Base-by-base conservation (phyloP, 2,329 filamentous ascomycete species). In the Aureobasidium sp. region DNA sequence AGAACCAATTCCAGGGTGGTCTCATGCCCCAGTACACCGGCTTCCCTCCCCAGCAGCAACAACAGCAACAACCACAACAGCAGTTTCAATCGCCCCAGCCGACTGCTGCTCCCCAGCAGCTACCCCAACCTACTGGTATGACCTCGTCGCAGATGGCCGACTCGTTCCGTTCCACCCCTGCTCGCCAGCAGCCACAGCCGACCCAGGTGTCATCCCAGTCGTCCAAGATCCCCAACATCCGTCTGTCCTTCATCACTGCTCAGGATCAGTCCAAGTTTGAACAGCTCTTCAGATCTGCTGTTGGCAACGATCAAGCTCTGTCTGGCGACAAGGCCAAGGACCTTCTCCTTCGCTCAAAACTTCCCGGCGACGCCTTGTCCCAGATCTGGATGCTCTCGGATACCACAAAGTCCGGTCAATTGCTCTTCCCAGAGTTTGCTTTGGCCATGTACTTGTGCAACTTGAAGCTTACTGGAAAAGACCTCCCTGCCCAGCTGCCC, bases 361-460 rank as follows among this genome's bases (percentile, higher is more conserved):
- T 99, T 47, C 84, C 93, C 63, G 92, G 94, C 20, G 87, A 91
- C 72, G 88, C 90, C 63, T 79, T 99, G 67, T 94, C 91, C 25
- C 90, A 95, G 68, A 96, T 99, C 69, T 99, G 93, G 92, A 56
- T 41, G 22, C 79, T 99, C 25, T 90, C 91, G 51, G 94, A 99
- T 76, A 97, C 94, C 11, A 99, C 94, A 52, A 93, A 95, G 74
- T 94, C 93, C 15, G 94, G 94, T 49, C 92, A 97, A 75, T 84
- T 99, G 36, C 88, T 97, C 72, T 99, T 99, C 72, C 94, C 94
- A 45, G 94, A 99, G 76, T 99, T 99, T 67, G 94, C 94, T 8
- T 81, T 99, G 63, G 90, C 94, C 65, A 97, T 99, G 94, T 99
- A 99, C 70, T 84, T 99, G 36, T 99, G 94, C 80, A 99, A 97